Percentiles rank a stretch among this genome's conserved stretches.
Evolutionary conservation across 1,284 basidiomycete genomes (phyloP).

Genomic region (Naganishia liquefaciens): DNA sequence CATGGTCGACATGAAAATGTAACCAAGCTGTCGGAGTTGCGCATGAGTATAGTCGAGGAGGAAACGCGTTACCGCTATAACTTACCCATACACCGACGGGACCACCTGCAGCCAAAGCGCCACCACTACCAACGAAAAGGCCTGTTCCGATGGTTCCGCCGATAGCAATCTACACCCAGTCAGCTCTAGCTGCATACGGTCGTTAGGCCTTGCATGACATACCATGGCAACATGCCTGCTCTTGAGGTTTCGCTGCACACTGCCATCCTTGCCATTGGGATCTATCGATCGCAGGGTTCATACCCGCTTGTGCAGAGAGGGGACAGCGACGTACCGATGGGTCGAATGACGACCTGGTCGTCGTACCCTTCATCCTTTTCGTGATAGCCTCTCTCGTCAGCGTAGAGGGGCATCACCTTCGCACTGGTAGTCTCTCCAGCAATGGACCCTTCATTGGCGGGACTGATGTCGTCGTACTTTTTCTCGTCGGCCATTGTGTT

Average conservation of each 20-base stretch:
- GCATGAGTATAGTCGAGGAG: constrained; percentile 1
- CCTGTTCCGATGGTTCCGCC: constrained; percentile 61
- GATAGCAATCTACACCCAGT: constrained; percentile 53
- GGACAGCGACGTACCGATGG: neutral
- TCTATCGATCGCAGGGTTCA: constrained; percentile 1
- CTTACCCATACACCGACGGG: constrained; percentile 41
- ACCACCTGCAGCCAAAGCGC: constrained; percentile 55
- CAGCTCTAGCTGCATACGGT: neutral
- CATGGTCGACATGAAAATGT: constrained; percentile 48
- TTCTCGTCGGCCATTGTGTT: constrained; percentile 25
- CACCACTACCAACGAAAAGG: constrained; percentile 76
- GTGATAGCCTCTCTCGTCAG: constrained; percentile 30
- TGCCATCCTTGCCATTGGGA: constrained; percentile 29
- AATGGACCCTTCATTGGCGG: constrained; percentile 3
- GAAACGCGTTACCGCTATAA: neutral
- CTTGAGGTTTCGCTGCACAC: constrained; percentile 34
- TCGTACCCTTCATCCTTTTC: constrained; percentile 23
- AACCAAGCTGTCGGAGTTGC: constrained; percentile 38
- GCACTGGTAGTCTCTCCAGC: constrained; percentile 12
- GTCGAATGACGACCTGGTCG: constrained; percentile 25
- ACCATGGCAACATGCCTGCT: constrained; percentile 34
- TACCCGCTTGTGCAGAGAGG: no score
- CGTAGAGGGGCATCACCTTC: constrained; percentile 28
- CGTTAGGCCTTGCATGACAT: neutral
- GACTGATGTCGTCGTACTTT: constrained; percentile 21